phyloP scores from a whole-genome alignment of 2,329 filamentous ascomycete species.

The Thyridium curvatum region DNA sequence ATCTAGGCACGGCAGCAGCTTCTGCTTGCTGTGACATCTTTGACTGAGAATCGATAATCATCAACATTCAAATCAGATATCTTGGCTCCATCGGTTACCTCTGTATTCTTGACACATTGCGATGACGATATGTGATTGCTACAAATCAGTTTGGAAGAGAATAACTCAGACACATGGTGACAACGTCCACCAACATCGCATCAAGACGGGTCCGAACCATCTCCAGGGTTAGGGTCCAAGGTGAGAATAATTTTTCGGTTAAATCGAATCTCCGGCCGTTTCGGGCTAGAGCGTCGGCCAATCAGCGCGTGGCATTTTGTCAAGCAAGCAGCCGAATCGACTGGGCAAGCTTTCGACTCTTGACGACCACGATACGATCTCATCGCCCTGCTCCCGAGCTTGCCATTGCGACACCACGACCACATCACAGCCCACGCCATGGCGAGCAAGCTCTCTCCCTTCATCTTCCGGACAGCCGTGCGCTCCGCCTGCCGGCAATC shows the following conservation, averaged over 20 bases:
- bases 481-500: conserved; percentile 58
- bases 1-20: too few relatives aligned
- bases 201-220: too few relatives aligned
- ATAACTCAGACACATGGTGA: too few relatives aligned
- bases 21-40: too few relatives aligned
- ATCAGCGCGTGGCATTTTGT: conserved; percentile 2
- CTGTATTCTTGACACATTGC: too few relatives aligned
- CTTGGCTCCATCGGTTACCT: too few relatives aligned
- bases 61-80: too few relatives aligned
- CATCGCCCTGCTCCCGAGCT: conserved; percentile 9
- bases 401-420: conserved; percentile 15
- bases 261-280: too few relatives aligned
- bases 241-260: background rate
- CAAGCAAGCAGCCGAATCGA: background rate
- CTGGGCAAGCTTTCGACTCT: conserved; percentile 1
- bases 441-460: conserved; percentile 77
- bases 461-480: conserved; percentile 63
- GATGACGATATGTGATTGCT: too few relatives aligned
- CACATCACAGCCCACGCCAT: conserved; percentile 39
- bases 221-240: conserved; percentile 2
- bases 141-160: too few relatives aligned
- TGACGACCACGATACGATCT: conserved; percentile 5
- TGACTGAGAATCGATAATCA: too few relatives aligned
- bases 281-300: background rate
- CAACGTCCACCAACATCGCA: too few relatives aligned